Evolutionary conservation across 371 early-diverging fungal species (phyloP), one percentile per base, ranked within the genome.

Genomic region (Blakeslea trispora): DNA sequence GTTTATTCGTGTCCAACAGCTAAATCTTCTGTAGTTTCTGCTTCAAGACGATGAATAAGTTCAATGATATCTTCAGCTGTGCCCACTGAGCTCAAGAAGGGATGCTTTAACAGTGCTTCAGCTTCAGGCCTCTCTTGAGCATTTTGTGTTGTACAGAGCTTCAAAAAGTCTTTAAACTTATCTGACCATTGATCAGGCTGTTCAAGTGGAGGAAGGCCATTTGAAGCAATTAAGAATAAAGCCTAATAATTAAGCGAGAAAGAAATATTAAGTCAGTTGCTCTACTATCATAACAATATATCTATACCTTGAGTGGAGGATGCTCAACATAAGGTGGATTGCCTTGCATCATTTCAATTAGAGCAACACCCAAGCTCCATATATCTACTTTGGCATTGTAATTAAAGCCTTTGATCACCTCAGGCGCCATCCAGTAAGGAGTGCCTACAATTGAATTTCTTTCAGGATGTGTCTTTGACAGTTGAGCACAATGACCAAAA

Each of bases 371-470:
- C 10, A 92, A 71, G 57, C 91, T 91, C 95, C 95, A 95, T 39
- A 92, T 85, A 66, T 95, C 95, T 11, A 84, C 89, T 62, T 90
- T 92, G 8, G 89, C 80, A 49, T 84, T 88, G 76, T 95, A 95
- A 5, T 83, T 80, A 45, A 72, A 65, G 21, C 85, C 88, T 64
- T 85, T 86, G 52, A 94, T 85, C 19, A 96, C 92, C 71, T 98
- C 98, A 11, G 98, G 98, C 18, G 97, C 93, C 96, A 96, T 95
- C 98, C 98, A 97, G 82, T 94, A 95, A 64, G 87, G 86, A 59
- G 82, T 93, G 32, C 90, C 90, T 31, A 88, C 82, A 42, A 87
- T 79, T 3, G 90, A 82, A 50, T 85, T 87, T 45, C 90, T 79
- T 35, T 85, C 85, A 22, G 80, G 69, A 24, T 86, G 79, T 43